Evolutionary conservation across 2,329 filamentous ascomycete genomes (phyloP), one percentile per base, ranked within the genome.

Genomic region (Microdochium trichocladiopsis): DNA sequence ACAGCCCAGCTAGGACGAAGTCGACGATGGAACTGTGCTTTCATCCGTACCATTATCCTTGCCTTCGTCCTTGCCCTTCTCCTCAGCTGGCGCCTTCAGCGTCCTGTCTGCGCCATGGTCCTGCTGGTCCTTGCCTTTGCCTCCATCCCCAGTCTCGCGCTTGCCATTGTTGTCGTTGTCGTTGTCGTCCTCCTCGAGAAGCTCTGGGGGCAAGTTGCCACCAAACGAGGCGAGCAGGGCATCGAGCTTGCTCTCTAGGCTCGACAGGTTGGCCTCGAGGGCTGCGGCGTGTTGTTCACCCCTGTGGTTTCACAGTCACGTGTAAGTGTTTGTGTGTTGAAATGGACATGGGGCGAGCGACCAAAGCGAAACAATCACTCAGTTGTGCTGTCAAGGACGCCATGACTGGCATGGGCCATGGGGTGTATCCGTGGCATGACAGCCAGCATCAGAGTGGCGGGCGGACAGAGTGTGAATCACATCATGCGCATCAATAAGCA

Each of bases 271-370:
- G 36, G 63, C 62, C 53, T 68, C 65, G 31, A 68, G 55, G 48
- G 63, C 62, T 11, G 63, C 53, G 33, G 65, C 65, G 50, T 64
- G 61, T 51, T 63, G 63, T 53, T 68, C 65, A 41, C 65, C 64
- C 57, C 65, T 68, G 43, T 16, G 47, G 54, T 53, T 49, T 45
- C 49, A 52, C 21, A 25, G 48, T n/a, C 37, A 43, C 14, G 12
- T 33, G 8, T 33, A 9, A 33, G 28, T 41, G 10, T 41, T 41
- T 41, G n/a, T 31, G 14, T 31, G 14, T 31, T 31, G 28, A 31
- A 8, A 31, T n/a, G n/a, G n/a, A n/a, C n/a, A n/a, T n/a, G n/a
- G n/a, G n/a, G n/a, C n/a, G n/a, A n/a, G n/a, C n/a, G n/a, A n/a
- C n/a, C n/a, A n/a, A n/a, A n/a, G n/a, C n/a, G n/a, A n/a, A n/a